Base-by-base conservation (phyloP, 306 rosid genomes). In the Castanea crenata region DNA sequence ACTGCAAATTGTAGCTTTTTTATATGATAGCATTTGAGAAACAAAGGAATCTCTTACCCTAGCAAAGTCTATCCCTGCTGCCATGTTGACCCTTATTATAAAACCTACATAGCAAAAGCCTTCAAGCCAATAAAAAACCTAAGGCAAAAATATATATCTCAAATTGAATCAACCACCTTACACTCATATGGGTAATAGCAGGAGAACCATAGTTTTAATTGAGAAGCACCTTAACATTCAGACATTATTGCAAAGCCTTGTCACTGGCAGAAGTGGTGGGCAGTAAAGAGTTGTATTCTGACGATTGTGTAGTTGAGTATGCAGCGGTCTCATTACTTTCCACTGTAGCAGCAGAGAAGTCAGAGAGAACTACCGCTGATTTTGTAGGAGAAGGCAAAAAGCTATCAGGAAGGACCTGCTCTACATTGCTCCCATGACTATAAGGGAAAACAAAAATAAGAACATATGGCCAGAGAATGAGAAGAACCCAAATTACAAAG, bases 311-410 rank as follows among this genome's bases (percentile, higher is more conserved):
- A 67, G 81, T 25, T 18, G 77, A 71, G 74, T 78, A 62, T 49
- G 74, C 25, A 34, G 82, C 55, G 54, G 75, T 74, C 76, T 87
- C 91, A n/a, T 79, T 70, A 31, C 70, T 76, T 58, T 76, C 89
- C 57, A 58, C 64, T 27, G 18, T 63, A 29, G 81, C 54, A 6
- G 87, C 65, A 58, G 90, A 81, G 76, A 89, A 86, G 59, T 83
- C 84, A 27, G 87, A 44, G 23, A 49, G 76, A 74, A 83, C 85
- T 41, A 71, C 88, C 14, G 90, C 82, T n/a, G 90, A 90, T 74
- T 90, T 92, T 75, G 88, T 86, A 62, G 97, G 97, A 52, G 95
- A 92, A 75, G 98, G 91, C 65, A 89, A 92, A 74, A 90, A 91
- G 80, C 85, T 92, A 58, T 92, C 97, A 4, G 97, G 98, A 86